A percentile compares a stretch with the other conserved stretches of the same genome.
These are phyloP conservation scores for Primulina eburnea DNA, from an alignment of 257 asterid species.

Conservation along the genomic window DNA sequence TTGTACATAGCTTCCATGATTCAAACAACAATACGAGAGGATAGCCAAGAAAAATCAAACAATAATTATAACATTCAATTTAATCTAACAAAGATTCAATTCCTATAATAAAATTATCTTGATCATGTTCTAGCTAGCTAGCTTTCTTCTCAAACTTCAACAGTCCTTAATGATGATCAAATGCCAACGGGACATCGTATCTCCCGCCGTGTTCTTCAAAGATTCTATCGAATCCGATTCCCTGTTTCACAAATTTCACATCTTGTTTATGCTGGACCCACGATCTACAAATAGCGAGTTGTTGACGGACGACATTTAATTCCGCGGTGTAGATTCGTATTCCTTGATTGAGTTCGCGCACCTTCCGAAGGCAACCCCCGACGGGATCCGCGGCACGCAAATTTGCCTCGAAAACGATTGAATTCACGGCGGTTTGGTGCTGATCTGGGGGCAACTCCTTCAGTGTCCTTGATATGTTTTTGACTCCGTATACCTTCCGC, in stretches of 20 bases:
- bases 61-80: no score
- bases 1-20: no score
- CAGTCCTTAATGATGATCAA: no score
- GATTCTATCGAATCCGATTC: background rate
- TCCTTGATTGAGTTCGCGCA: background rate
- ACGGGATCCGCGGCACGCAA: constrained; percentile 34
- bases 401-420: constrained; percentile 35
- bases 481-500: constrained; percentile 39
- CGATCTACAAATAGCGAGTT: background rate
- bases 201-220: background rate
- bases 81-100: no score
- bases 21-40: no score
- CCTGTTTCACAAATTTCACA: background rate
- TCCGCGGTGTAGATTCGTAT: background rate
- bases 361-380: constrained; percentile 34
- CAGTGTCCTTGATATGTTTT: constrained; percentile 28
- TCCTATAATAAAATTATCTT: no score
- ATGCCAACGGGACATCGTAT: background rate
- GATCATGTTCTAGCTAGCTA: no score
- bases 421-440: constrained; percentile 20
- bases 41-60: no score
- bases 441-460: background rate
- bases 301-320: constrained; percentile 4
- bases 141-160: no score
- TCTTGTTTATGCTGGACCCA: background rate